A percentile compares a stretch with the other conserved stretches of the same genome.
Evolutionary conservation across 768 basidiomycete species (phyloP).

Genomic region (Pisolithus marmoratus): DNA sequence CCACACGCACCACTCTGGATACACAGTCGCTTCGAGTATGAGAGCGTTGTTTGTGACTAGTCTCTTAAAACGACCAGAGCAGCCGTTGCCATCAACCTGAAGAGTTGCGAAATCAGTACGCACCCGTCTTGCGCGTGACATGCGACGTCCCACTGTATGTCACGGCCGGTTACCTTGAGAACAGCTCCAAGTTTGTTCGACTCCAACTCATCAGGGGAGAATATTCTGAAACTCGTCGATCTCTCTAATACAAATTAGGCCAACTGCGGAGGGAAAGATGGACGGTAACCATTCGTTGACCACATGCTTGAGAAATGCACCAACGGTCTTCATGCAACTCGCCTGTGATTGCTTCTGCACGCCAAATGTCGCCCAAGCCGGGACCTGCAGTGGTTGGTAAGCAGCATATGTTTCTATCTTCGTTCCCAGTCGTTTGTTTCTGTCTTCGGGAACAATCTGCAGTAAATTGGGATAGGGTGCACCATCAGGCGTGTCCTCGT

Average conservation of each 20-base stretch:
- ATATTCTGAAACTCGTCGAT: constrained; percentile 78
- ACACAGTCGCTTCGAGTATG: constrained; percentile 50
- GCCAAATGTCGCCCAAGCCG: constrained; percentile 57
- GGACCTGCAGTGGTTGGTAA: constrained; percentile 56
- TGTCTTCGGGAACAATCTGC: constrained; percentile 47
- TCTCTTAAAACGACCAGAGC: constrained; percentile 57
- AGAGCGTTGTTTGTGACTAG: constrained; percentile 49
- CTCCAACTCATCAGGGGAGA: constrained; percentile 84
- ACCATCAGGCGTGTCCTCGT: constrained; percentile 32
- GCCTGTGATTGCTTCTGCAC: constrained; percentile 51
- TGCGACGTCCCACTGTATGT: constrained; percentile 82
- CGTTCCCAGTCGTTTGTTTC: constrained; percentile 63
- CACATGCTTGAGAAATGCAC: constrained; percentile 51
- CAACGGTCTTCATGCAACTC: constrained; percentile 75
- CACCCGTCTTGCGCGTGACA: constrained; percentile 70
- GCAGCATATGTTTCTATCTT: constrained; percentile 60
- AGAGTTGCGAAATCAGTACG: too few species aligned
- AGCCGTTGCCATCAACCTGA: constrained; percentile 52
- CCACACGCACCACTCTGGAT: constrained; percentile 35
- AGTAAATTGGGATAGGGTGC: constrained; percentile 50
- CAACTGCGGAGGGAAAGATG: background rate
- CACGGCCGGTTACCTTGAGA: constrained; percentile 59
- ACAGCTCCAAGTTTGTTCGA: constrained; percentile 87
- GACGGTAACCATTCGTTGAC: constrained; percentile 40
- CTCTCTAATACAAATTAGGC: constrained; percentile 33